These are phyloP conservation scores for Pittosporum tobira DNA, from an alignment of 129 eudicot genomes.

Conservation along the genomic window DNA sequence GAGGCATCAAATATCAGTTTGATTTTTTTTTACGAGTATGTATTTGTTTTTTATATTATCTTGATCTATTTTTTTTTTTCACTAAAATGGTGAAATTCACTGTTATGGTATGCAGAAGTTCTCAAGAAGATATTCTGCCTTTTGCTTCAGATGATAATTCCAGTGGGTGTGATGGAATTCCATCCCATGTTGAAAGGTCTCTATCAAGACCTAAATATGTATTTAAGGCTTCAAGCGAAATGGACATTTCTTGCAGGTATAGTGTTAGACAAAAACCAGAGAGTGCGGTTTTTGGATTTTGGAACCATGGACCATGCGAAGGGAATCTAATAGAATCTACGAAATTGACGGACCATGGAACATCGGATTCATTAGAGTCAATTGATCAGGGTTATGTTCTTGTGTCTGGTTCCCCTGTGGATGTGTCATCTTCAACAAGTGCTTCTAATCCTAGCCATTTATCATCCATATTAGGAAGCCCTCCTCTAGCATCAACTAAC, in stretches of 20 bases:
- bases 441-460: slow-evolving; percentile 32
- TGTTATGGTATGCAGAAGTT: slow-evolving; percentile 27
- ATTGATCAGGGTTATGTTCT: slow-evolving; percentile 80
- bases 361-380: slow-evolving; percentile 52
- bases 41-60: too few species aligned
- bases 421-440: slow-evolving; percentile 42
- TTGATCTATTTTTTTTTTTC: not conserved
- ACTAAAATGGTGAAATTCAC: slow-evolving; percentile 10
- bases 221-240: slow-evolving; percentile 31
- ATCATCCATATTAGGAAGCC: slow-evolving; percentile 31
- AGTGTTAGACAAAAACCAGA: slow-evolving; percentile 25
- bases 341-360: slow-evolving; percentile 31
- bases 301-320: slow-evolving; percentile 35
- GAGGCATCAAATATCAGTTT: not conserved
- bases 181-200: slow-evolving; percentile 28
- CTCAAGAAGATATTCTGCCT: slow-evolving; percentile 66
- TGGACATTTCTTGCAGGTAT: slow-evolving; percentile 36
- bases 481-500: slow-evolving; percentile 37
- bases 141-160: slow-evolving; percentile 60
- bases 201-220: slow-evolving; percentile 52
- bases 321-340: slow-evolving; percentile 44
- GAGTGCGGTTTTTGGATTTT: slow-evolving; percentile 23
- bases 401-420: slow-evolving; percentile 55
- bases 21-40: too few species aligned
- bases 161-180: slow-evolving; percentile 46